Evolutionary conservation across 495 filamentous ascomycete species (phyloP), one percentile per base, ranked within the genome.

Genomic region (Aspergillus avenaceus): DNA sequence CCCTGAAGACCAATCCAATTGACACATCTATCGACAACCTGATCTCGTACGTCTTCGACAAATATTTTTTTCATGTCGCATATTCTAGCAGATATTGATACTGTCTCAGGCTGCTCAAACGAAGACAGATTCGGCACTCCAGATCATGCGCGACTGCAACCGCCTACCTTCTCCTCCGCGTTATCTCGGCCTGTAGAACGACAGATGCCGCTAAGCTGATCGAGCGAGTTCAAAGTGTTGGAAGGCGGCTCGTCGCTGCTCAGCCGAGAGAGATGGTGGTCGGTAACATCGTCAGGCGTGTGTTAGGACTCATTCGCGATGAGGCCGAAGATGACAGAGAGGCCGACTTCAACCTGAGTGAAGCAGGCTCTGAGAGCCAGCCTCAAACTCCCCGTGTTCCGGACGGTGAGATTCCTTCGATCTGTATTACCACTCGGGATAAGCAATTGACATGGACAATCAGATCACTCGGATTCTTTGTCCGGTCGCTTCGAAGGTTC

Each of bases 141-240:
- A 81, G 90, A 70, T 82, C 88, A 63, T 95, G 90, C 71, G 93
- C 93, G 37, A 81, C 88, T 46, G 93, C 91, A 58, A 97, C 92
- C 5, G 87, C 90, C 22, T 84, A 92, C 49, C 80, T 97, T 21
- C 83, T 97, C 24, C 82, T 86, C 24, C 82, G 86, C 47, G 86
- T 97, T 8, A 88, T 97, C 24, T 85, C 84, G 13, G 82, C 82
- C 34, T 73, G 66, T 40, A 64, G 71, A 22, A 88, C 84, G 65
- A 76, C 72, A 41, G 87, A 92, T 64, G 83, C 90, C 40, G 76
- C 79, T 23, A 84, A 84, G 62, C 82, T 98, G 44, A 80, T 97
- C 25, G 77, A 84, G 46, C 82, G 84, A 38, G 81, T 97, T 49
- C 85, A 87, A 49, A 74, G 77, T 37, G 80, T 90, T 32, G 93